Conservation (phyloP, 2,329 filamentous ascomycete genomes). For the Westerdykella sp. region DNA sequence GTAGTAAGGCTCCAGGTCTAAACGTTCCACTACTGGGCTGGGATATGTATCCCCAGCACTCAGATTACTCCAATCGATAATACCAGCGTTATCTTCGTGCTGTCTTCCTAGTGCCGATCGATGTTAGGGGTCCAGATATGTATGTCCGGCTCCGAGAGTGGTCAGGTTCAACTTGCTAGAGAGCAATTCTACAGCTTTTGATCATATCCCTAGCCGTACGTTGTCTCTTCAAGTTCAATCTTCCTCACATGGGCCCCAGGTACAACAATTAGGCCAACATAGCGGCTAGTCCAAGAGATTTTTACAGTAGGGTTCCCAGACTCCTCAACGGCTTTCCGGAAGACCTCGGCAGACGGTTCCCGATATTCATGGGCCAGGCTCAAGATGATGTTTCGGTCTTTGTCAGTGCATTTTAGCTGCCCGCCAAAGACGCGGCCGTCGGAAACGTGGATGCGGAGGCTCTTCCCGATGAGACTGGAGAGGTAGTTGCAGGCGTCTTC, state of each 20-base stretch:
- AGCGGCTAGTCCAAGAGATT: constrained; percentile 74
- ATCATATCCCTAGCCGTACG: not conserved
- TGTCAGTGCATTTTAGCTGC: constrained; percentile 89
- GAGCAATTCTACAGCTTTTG: too few relatives aligned
- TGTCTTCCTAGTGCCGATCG: too few relatives aligned
- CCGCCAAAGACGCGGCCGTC: constrained; percentile 87
- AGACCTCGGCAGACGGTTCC: constrained; percentile 50
- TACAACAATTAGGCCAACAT: constrained; percentile 82
- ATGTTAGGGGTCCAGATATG: too few relatives aligned
- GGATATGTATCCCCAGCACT: too few relatives aligned
- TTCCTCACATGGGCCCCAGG: constrained; percentile 79
- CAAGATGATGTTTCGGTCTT: constrained; percentile 86
- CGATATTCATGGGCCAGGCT: constrained; percentile 85
- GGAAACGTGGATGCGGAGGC: constrained; percentile 69
- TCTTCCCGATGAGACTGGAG: constrained; percentile 66
- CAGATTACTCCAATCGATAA: too few relatives aligned
- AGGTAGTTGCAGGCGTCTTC: constrained; percentile 53
- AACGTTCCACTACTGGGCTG: too few relatives aligned
- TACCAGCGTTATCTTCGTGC: too few relatives aligned
- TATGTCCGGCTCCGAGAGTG: too few relatives aligned
- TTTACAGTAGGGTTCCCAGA: constrained; percentile 42
- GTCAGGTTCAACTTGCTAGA: too few relatives aligned
- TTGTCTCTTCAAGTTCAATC: constrained; percentile 73
- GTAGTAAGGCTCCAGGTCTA: not conserved
- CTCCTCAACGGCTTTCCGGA: constrained; percentile 31